A percentile compares a stretch with the other conserved stretches of the same genome.
Conservation (phyloP, 1,139 yeast genomes). For the Nakaseomyces sp. region DNA sequence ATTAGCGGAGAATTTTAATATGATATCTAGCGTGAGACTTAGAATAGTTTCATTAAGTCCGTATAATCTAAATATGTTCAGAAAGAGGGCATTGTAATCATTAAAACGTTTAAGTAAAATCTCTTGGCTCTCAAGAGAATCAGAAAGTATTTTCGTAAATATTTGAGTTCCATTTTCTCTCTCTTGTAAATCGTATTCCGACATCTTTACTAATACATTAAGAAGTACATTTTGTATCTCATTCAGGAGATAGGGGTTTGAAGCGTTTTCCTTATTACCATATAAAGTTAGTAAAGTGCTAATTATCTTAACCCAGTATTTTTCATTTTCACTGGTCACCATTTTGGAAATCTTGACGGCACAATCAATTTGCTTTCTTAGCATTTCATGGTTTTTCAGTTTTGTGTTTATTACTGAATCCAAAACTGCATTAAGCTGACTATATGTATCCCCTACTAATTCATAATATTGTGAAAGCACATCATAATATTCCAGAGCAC, state of each 20-base stretch:
- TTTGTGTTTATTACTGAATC: neutral
- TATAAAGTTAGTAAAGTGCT: neutral
- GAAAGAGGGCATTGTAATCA: conserved; percentile 17
- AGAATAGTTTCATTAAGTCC: conserved; percentile 22
- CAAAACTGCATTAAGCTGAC: neutral
- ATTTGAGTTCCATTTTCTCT: neutral
- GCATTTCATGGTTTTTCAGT: neutral
- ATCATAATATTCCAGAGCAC: neutral
- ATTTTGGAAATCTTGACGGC: neutral
- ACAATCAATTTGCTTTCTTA: neutral
- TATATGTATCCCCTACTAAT: neutral
- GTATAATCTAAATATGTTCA: conserved; percentile 20
- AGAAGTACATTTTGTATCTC: conserved; percentile 1
- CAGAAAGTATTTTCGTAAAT: conserved; percentile 20
- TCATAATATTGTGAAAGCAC: neutral
- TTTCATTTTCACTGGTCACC: neutral
- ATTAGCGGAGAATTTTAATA: conserved; percentile 18
- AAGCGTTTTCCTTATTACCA: neutral
- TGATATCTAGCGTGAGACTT: conserved; percentile 15
- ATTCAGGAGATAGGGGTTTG: neutral
- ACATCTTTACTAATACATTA: neutral
- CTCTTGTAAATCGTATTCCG: neutral
- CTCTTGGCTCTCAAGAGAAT: conserved; percentile 23
- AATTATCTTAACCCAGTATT: neutral
- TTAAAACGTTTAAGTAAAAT: conserved; percentile 20